Base-by-base conservation (phyloP, 1,139 yeast genomes). In the Protomyces arabidopsidicola region DNA sequence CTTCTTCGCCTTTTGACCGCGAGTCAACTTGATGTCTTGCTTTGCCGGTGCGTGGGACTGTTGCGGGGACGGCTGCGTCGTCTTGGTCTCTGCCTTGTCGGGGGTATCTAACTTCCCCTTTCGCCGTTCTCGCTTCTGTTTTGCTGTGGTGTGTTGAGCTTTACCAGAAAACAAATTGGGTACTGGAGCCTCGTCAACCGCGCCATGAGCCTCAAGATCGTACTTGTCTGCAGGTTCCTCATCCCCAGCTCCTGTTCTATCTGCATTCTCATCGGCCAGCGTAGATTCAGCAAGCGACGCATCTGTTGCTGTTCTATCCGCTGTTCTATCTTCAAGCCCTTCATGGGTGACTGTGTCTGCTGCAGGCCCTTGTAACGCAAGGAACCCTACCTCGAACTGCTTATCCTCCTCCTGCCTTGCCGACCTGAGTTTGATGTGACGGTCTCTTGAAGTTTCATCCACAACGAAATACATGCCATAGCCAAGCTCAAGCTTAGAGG, bases 401-500 rank as follows among this genome's bases (percentile, higher is more conserved):
- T 45, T 85, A 50, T 79, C 77, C 63, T 81, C 84, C 22, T 76
- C 75, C 67, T 81, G 82, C 66, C 77, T 78, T 16, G 36, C 35
- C 31, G 53, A n/a, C 34, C 51, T 64, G 54, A 3, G 72, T 69
- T 74, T 75, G 39, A 75, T 76, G 64, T 82, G 80, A 65, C 76
- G 78, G 22, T 72, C 72, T 2, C 81, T 74, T 0, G 85, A 78
- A 16, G 77, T 82, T 58, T 82, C 86, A 69, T 84, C 85, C 4
- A 86, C 82, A 63, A 87, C 77, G 87, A 95, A 88, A 66, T 88
- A 73, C 66, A 93, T 81, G 0, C 89, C 97, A 68, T 90, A 79
- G 0, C 98, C 98, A 95, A 93, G 87, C 0, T 86, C 91, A 70
- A 90, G 75, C 70, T 86, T 95, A 16, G 86, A 81, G 0, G 97